Evolutionary conservation across 2,329 filamentous ascomycete genomes (phyloP).

Genomic region (Epichloe typhina): DNA sequence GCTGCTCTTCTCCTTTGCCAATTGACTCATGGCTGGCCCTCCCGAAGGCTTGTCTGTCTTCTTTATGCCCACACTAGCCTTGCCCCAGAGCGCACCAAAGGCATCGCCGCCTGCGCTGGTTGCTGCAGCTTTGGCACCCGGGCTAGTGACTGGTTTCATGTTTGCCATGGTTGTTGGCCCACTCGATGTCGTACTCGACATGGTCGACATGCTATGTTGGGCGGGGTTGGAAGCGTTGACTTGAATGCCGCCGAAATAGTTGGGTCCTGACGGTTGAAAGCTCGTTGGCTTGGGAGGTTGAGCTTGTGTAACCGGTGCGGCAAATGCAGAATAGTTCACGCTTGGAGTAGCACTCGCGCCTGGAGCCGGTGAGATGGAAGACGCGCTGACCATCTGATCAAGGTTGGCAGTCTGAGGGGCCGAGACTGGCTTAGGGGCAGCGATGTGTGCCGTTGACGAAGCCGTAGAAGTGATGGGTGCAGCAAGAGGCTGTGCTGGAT

Average conservation of each 20-base stretch:
- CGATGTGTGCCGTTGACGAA: constrained; percentile 52
- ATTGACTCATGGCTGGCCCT: constrained; percentile 74
- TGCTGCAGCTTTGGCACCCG: constrained; percentile 37
- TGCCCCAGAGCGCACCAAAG: constrained; percentile 78
- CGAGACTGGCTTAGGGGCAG: constrained; percentile 74
- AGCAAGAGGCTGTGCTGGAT: constrained; percentile 33
- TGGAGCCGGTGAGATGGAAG: constrained; percentile 64
- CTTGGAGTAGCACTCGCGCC: constrained; percentile 42
- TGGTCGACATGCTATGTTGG: constrained; percentile 16
- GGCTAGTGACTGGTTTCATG: constrained; percentile 34
- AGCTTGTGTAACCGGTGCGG: constrained; percentile 22
- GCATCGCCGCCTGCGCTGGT: constrained; percentile 60
- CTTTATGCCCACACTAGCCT: constrained; percentile 60
- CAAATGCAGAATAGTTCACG: constrained; percentile 52
- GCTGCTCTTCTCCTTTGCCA: constrained; percentile 96
- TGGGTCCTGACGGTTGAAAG: constrained; percentile 70
- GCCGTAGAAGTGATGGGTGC: constrained; percentile 36
- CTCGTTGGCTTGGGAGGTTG: constrained; percentile 43
- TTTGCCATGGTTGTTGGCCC: constrained; percentile 27
- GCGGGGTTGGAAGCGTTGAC: constrained; percentile 19
- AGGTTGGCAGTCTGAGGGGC: constrained; percentile 69
- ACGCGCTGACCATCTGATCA: constrained; percentile 65
- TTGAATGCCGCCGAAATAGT: constrained; percentile 85
- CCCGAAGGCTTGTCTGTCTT: constrained; percentile 49
- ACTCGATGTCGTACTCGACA: constrained; percentile 23